These are phyloP conservation scores for Lecanicillium sp. DNA, from an alignment of 2,329 filamentous ascomycete genomes.

Conservation along the genomic window DNA sequence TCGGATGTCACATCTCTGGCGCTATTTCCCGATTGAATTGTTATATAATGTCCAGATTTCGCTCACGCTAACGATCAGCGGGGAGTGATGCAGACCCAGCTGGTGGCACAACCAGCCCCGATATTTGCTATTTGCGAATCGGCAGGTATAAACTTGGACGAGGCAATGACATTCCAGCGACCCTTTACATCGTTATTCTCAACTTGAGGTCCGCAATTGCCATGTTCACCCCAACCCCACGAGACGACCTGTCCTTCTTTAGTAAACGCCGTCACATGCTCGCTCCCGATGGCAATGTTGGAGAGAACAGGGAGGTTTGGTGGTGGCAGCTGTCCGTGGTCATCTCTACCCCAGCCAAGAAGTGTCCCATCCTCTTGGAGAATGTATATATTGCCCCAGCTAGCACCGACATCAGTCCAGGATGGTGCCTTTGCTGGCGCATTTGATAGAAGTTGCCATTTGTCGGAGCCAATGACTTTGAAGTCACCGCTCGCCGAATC, in stretches of 20 bases:
- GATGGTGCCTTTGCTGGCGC: constrained; percentile 43
- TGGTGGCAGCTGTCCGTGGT: constrained; percentile 74
- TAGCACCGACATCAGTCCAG: constrained; percentile 65
- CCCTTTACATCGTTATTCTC: constrained; percentile 59
- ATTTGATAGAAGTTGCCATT: constrained; percentile 55
- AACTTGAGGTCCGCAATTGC: constrained; percentile 75
- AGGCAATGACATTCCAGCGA: constrained; percentile 58
- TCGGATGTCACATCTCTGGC: constrained; percentile 52
- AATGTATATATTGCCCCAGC: constrained; percentile 77
- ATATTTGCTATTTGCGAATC: constrained; percentile 48
- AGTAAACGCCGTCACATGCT: constrained; percentile 74
- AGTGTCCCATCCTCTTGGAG: constrained; percentile 53
- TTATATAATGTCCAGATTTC: background rate
- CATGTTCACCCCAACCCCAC: constrained; percentile 98
- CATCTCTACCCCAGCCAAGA: constrained; percentile 71
- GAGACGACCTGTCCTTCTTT: constrained; percentile 58
- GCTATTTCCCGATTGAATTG: constrained; percentile 30
- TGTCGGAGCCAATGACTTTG: constrained; percentile 64
- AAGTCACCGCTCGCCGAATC: constrained; percentile 48
- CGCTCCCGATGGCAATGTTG: constrained; percentile 74
- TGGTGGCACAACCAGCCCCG: constrained; percentile 85
- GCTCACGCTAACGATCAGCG: constrained; percentile 8
- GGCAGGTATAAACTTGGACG: constrained; percentile 43
- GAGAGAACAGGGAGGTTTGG: constrained; percentile 47
- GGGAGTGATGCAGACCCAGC: constrained; percentile 55